Percentiles rank a stretch among this genome's conserved stretches.
Evolutionary conservation across 495 filamentous ascomycete genomes (phyloP).

Genomic region (Penicillium taxi): DNA sequence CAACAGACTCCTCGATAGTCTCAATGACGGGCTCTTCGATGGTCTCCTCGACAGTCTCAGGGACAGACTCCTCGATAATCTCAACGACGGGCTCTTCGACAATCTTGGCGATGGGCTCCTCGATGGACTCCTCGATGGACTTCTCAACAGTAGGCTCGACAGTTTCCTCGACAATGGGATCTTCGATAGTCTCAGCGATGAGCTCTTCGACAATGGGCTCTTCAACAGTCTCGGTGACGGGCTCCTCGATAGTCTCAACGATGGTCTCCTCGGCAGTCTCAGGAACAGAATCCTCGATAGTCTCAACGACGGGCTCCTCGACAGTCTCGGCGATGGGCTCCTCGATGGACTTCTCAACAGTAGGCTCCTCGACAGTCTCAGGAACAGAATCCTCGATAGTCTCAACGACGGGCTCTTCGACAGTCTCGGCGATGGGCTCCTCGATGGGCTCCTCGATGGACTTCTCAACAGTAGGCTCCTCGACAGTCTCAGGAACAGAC

Average conservation of each 20-base stretch:
- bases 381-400: not conserved
- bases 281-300: slow-evolving; percentile 5
- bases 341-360: not conserved
- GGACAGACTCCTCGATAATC: not conserved
- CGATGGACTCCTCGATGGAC: slow-evolving; percentile 2
- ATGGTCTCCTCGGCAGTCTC: slow-evolving; percentile 3
- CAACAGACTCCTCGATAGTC: not conserved
- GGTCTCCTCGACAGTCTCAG: not conserved
- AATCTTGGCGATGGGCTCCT: slow-evolving; percentile 3
- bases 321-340: not conserved
- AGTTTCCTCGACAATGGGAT: not conserved
- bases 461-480: slow-evolving; percentile 3
- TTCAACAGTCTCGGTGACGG: slow-evolving; percentile 3
- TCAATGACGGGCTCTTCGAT: not conserved
- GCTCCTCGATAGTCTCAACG: slow-evolving; percentile 8
- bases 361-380: not conserved
- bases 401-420: no score
- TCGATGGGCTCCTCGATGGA: slow-evolving; percentile 6
- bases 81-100: slow-evolving; percentile 2
- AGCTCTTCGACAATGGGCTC: slow-evolving; percentile 5
- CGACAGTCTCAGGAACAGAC: slow-evolving; percentile 4
- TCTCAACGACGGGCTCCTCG: slow-evolving; percentile 2
- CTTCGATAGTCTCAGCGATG: slow-evolving; percentile 4
- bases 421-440: slow-evolving; percentile 5
- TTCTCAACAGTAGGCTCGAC: slow-evolving; percentile 4